phyloP scores from a whole-genome alignment of 2,329 filamentous ascomycete genomes.

The Coniella lustricola region DNA sequence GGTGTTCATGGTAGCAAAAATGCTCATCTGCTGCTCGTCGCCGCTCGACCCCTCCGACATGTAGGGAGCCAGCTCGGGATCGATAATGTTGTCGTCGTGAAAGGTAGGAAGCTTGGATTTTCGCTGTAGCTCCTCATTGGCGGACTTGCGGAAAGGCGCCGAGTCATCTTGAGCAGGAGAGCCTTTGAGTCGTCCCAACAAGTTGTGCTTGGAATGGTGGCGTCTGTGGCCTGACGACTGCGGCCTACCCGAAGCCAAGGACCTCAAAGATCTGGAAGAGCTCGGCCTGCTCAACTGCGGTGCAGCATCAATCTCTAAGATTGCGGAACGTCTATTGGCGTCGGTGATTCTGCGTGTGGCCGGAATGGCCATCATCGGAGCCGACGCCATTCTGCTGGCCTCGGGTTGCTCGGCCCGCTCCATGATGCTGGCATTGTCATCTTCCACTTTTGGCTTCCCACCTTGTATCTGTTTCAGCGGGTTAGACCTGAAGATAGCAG shows the following conservation, averaged over 20 bases:
- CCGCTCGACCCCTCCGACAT: conserved; percentile 94
- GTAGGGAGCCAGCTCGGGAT: conserved; percentile 89
- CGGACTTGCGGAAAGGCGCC: conserved; percentile 76
- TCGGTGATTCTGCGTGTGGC: conserved; percentile 48
- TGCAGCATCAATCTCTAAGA: conserved; percentile 76
- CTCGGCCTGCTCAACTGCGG: conserved; percentile 75
- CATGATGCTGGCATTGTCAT: conserved; percentile 33
- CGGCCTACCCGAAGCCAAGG: conserved; percentile 60
- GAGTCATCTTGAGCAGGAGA: conserved; percentile 61
- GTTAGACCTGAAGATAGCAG: conserved; percentile 53
- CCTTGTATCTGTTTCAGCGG: conserved; percentile 35
- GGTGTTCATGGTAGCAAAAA: conserved; percentile 69
- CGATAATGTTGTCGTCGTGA: conserved; percentile 97
- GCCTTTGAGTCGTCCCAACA: conserved; percentile 65
- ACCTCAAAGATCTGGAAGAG: conserved; percentile 83
- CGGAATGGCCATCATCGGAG: conserved; percentile 65
- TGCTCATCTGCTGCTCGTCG: conserved; percentile 83
- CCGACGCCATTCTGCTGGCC: conserved; percentile 49
- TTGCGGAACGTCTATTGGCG: conserved; percentile 76
- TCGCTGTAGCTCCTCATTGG: conserved; percentile 57
- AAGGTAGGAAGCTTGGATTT: conserved; percentile 77
- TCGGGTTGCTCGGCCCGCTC: conserved; percentile 37
- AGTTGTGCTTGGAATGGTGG: conserved; percentile 81
- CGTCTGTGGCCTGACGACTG: conserved; percentile 76
- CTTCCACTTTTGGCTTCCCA: conserved; percentile 26